Percentiles rank a stretch among this genome's conserved stretches.
These are phyloP conservation scores for Aspergillus ochraceoroseus DNA, from an alignment of 2,329 filamentous ascomycete species.

Conservation along the genomic window DNA sequence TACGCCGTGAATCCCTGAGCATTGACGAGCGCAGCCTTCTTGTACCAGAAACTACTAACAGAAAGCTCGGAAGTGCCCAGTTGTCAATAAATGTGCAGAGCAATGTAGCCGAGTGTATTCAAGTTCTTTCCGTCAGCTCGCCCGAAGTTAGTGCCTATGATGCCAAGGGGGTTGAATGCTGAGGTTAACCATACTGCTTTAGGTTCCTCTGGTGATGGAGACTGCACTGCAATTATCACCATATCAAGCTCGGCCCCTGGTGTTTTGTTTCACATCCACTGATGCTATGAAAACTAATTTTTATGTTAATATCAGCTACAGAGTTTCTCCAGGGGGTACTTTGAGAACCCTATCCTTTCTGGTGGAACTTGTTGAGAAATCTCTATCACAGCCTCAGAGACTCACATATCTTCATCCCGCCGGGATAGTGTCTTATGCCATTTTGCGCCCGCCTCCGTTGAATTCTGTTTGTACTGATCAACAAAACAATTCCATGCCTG, in stretches of 20 bases:
- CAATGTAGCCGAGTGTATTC: conserved; percentile 25
- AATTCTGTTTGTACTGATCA: conserved; percentile 1
- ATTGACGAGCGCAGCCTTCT: conserved; percentile 38
- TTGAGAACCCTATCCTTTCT: conserved; percentile 16
- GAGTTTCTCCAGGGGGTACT: neutral
- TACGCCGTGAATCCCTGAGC: conserved; percentile 27
- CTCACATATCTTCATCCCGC: conserved; percentile 53
- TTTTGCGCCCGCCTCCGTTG: conserved; percentile 51
- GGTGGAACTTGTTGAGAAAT: conserved; percentile 19
- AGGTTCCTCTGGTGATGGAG: conserved; percentile 8
- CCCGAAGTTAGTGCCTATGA: conserved; percentile 17
- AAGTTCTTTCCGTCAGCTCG: conserved; percentile 21
- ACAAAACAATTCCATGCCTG: conserved; percentile 33
- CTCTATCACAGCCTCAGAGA: conserved; percentile 46
- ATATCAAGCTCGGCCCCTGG: conserved; percentile 34
- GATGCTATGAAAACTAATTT: conserved; percentile 14
- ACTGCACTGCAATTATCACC: conserved; percentile 26
- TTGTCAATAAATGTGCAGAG: conserved; percentile 51
- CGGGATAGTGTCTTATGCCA: conserved; percentile 54
- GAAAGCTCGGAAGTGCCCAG: conserved; percentile 45
- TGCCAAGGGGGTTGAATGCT: too few relatives aligned
- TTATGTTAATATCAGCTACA: conserved; percentile 21
- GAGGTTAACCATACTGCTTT: conserved; percentile 5
- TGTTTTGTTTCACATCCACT: conserved; percentile 24
- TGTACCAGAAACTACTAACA: conserved; percentile 50